These are phyloP conservation scores for Pythium diclinum DNA, from an alignment of 352 stramenopile genomes.

Conservation along the genomic window DNA sequence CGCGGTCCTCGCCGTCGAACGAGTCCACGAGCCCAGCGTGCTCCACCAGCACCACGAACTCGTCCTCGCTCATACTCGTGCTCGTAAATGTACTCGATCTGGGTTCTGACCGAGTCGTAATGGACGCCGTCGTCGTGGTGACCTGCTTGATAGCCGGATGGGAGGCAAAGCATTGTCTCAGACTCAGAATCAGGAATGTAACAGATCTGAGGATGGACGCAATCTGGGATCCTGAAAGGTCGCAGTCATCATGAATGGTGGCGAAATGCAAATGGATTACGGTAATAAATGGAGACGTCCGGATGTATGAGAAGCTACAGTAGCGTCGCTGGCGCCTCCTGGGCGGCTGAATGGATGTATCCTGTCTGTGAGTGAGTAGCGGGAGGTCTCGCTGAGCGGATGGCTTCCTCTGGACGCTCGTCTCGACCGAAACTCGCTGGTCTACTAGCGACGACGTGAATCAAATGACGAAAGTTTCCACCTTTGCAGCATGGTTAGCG, in stretches of 20 bases:
- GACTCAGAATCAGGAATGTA: background rate
- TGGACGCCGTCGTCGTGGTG: background rate
- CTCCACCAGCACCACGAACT: constrained; percentile 83
- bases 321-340: too few relatives aligned
- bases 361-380: background rate
- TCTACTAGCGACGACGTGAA: background rate
- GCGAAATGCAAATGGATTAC: too few relatives aligned
- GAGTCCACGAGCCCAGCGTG: constrained; percentile 74
- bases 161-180: background rate
- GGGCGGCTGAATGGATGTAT: background rate
- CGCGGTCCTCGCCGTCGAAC: constrained; percentile 61
- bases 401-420: background rate
- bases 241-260: background rate
- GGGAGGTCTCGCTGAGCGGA: background rate
- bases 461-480: background rate
- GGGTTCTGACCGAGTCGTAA: background rate
- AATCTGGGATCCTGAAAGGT: background rate
- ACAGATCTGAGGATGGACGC: background rate
- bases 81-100: background rate
- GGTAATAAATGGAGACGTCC: too few relatives aligned
- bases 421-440: background rate
- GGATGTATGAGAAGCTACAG: too few relatives aligned
- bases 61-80: constrained; percentile 68
- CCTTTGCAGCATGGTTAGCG: background rate
- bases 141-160: background rate